Evolutionary conservation across 2,329 filamentous ascomycete species (phyloP), one percentile per base, ranked within the genome.

Genomic region (Xylariaceae sp.): DNA sequence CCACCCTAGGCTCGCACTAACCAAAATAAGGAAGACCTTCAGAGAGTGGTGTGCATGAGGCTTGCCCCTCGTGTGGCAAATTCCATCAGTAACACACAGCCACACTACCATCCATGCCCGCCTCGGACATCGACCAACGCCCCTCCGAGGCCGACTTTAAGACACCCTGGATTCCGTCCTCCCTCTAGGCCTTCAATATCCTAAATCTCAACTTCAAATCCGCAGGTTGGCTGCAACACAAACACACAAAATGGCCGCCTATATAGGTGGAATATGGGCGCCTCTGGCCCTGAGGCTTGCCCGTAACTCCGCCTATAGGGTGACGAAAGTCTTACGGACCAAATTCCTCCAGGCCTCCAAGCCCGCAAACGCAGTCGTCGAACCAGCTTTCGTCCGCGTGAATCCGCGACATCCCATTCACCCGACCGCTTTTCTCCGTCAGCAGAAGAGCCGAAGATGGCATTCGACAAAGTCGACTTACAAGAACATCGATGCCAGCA

Each of bases 221-320:
- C 45, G 45, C 33, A 44, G 57, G 7, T 53, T 51, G 57, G 55
- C 58, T 59, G 63, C 58, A 57, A 59, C 55, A 61, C 58, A 62
- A 56, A 58, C 61, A 59, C 49, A 54, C 68, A 76, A 59, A 59
- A 84, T 84, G 81, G 75, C 75, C 71, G 76, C 78, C 66, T 68
- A 71, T 12, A 45, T 61, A 66, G 78, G 78, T 74, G 79, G 77
- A 71, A 73, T 82, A 68, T 81, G 76, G 80, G 80, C 75, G 63
- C 77, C 79, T 53, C 72, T 74, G 66, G 76, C 78, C 71, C 69
- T 82, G 67, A 78, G 78, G 67, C 70, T 79, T 61, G 71, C 82
- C 63, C 76, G 78, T 65, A 73, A 72, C 60, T 76, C 80, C 66
- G 71, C 78, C 65, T 70, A 71, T 45, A 78, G 75, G 62, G 75